Conservation (phyloP, 495 filamentous ascomycete species). For the Penicillium herquei region DNA sequence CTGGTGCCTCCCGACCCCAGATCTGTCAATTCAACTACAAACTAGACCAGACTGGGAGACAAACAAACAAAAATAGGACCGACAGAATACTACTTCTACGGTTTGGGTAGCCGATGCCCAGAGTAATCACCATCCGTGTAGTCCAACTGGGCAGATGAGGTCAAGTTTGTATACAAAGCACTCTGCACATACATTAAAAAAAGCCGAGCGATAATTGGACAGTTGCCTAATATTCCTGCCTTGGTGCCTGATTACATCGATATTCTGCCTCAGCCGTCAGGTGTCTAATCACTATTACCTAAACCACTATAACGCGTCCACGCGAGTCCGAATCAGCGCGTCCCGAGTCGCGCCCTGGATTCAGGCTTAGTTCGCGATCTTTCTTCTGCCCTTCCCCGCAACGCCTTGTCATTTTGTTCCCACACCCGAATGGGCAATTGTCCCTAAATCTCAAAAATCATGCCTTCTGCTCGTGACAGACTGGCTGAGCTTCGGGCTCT, state of each 20-base stretch:
- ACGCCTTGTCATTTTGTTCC: conserved; percentile 13
- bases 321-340: conserved; percentile 7
- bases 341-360: conserved; percentile 12
- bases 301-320: conserved; percentile 16
- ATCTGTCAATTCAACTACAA: no score
- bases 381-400: conserved; percentile 22
- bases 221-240: no score
- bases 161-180: no score
- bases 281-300: not conserved
- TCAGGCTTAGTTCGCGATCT: conserved; percentile 9
- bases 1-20: no score
- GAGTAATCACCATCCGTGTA: no score
- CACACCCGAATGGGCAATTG: conserved; percentile 15
- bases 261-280: not conserved
- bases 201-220: no score
- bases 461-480: conserved; percentile 41
- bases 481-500: conserved; percentile 82
- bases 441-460: conserved; percentile 21
- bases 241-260: not conserved
- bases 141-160: no score
- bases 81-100: no score
- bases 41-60: no score
- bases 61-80: no score
- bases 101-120: no score
- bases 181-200: no score